Percentiles rank a stretch among this genome's conserved stretches.
phyloP scores from a whole-genome alignment of 106 monocot species.

The Apostasia ramifera region DNA sequence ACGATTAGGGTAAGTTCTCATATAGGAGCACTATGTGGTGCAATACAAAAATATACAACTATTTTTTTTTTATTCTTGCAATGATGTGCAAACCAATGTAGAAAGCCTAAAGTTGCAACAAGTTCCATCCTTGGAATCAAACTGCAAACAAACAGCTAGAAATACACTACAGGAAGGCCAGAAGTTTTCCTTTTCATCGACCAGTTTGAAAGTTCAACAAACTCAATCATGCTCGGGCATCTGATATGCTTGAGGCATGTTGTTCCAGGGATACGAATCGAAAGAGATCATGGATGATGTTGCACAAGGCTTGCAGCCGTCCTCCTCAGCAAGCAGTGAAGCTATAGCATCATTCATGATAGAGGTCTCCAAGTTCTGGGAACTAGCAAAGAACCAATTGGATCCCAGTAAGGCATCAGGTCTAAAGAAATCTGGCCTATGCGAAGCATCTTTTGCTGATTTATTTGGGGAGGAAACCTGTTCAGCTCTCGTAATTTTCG shows the following conservation, averaged over 20 bases:
- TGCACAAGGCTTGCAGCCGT: neutral
- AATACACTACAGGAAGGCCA: too few species aligned
- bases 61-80: too few species aligned
- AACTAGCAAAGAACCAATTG: neutral
- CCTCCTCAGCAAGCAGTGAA: conserved; percentile 14
- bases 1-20: too few species aligned
- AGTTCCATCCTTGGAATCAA: too few species aligned
- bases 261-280: conserved; percentile 24
- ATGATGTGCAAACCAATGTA: too few species aligned
- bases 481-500: conserved; percentile 1
- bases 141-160: too few species aligned
- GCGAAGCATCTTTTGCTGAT: neutral
- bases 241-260: conserved; percentile 27
- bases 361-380: conserved; percentile 1
- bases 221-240: conserved; percentile 18
- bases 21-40: too few species aligned
- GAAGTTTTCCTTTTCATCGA: too few species aligned
- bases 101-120: too few species aligned
- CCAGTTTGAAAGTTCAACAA: too few species aligned
- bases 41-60: too few species aligned
- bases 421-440: conserved; percentile 11
- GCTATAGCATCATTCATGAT: conserved; percentile 19
- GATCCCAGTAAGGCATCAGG: conserved; percentile 27
- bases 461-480: neutral
- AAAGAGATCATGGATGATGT: conserved; percentile 2